A percentile compares a stretch with the other conserved stretches of the same genome.
phyloP scores from a whole-genome alignment of 257 asterid genomes.

The Salvia miltiorrhiza region DNA sequence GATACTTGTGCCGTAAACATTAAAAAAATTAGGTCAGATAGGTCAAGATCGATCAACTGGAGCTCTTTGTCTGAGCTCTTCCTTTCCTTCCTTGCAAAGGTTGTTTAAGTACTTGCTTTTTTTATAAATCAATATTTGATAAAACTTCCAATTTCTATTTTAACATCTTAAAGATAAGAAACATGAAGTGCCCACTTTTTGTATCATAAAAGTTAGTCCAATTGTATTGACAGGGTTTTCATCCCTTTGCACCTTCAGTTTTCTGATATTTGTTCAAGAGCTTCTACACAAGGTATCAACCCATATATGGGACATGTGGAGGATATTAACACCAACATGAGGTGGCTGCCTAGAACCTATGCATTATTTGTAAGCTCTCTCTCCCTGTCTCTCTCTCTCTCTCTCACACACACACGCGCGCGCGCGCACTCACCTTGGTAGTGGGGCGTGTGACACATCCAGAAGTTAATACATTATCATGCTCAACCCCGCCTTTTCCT shows the following conservation, averaged over 20 bases:
- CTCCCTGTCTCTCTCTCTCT: slow-evolving; percentile 33
- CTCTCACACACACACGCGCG: neutral
- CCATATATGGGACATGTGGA: slow-evolving; percentile 69
- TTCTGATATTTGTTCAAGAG: slow-evolving; percentile 60
- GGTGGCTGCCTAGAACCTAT: slow-evolving; percentile 91
- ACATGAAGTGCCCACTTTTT: neutral
- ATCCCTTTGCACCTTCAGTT: slow-evolving; percentile 55
- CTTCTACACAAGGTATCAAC: slow-evolving; percentile 62
- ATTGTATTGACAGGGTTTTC: slow-evolving; percentile 26
- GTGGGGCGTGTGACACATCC: neutral
- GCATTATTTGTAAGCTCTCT: slow-evolving; percentile 61
- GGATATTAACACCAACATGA: slow-evolving; percentile 77
- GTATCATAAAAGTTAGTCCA: slow-evolving; percentile 4
- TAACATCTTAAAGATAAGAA: slow-evolving; percentile 9
- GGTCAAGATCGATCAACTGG: slow-evolving; percentile 53
- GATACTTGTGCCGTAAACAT: slow-evolving; percentile 63
- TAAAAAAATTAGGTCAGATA: slow-evolving; percentile 44
- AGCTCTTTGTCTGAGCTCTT: slow-evolving; percentile 78
- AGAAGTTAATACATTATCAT: neutral
- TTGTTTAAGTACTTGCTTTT: slow-evolving; percentile 22
- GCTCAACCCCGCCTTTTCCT: neutral
- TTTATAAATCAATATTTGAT: neutral
- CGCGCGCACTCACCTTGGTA: neutral
- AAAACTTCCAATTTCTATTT: neutral
- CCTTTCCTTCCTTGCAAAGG: slow-evolving; percentile 71